Percentiles rank a stretch among this genome's conserved stretches.
These are phyloP conservation scores for Pseudozyma hubeiensis DNA, from an alignment of 1,284 basidiomycete genomes.

Conservation along the genomic window DNA sequence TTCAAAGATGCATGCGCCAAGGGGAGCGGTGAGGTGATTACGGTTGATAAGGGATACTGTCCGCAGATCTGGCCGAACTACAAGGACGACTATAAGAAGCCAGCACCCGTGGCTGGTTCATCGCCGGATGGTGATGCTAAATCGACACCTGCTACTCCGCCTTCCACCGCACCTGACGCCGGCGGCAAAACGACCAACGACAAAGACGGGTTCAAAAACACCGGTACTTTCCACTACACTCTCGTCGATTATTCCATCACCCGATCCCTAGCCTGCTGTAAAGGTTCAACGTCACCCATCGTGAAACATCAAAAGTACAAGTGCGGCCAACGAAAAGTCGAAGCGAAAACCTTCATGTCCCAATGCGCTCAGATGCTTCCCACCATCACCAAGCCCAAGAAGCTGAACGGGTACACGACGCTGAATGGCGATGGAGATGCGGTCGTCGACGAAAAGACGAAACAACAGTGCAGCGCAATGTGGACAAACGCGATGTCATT, in stretches of 20 bases:
- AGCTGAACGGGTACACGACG: slow-evolving; percentile 24
- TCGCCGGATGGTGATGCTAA: background rate
- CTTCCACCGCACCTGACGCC: slow-evolving; percentile 1
- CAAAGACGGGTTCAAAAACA: slow-evolving; percentile 26
- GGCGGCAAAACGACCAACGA: slow-evolving; percentile 25
- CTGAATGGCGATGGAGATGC: slow-evolving; percentile 5
- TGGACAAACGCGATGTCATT: slow-evolving; percentile 30
- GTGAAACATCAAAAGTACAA: slow-evolving; percentile 18
- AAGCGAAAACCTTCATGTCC: slow-evolving; percentile 13
- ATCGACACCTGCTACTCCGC: slow-evolving; percentile 1
- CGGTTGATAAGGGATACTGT: slow-evolving; percentile 21
- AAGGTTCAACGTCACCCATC: slow-evolving; percentile 17
- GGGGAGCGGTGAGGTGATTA: slow-evolving; percentile 1
- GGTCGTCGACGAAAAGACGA: slow-evolving; percentile 41
- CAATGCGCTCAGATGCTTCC: slow-evolving; percentile 31
- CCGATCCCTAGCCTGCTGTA: slow-evolving; percentile 25
- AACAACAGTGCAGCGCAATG: slow-evolving; percentile 27
- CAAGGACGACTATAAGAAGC: slow-evolving; percentile 19
- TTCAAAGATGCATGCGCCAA: slow-evolving; percentile 16
- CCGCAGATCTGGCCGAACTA: slow-evolving; percentile 39
- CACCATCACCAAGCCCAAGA: slow-evolving; percentile 25
- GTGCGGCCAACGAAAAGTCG: slow-evolving; percentile 34
- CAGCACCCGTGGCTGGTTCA: slow-evolving; percentile 6
- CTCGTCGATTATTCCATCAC: slow-evolving; percentile 39
- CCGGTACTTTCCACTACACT: slow-evolving; percentile 34